Conservation (phyloP, 1,284 basidiomycete genomes). For the Rhodotorula sp. region DNA sequence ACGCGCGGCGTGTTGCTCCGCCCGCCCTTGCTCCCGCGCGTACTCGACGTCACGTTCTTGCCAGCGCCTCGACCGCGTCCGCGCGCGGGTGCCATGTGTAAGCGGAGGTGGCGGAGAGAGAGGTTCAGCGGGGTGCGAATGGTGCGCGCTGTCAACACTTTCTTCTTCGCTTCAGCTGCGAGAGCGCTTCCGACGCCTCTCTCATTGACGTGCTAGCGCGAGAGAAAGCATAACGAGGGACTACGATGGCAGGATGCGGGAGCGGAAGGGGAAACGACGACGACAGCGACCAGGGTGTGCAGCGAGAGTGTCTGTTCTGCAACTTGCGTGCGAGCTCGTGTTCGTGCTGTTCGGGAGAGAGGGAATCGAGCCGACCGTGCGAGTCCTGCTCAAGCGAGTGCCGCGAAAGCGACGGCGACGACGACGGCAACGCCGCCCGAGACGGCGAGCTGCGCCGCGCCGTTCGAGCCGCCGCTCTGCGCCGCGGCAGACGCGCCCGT, state of each 20-base stretch:
- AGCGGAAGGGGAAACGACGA: too few species aligned
- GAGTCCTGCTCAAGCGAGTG: background rate
- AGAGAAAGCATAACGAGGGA: too few species aligned
- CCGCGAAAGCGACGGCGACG: background rate
- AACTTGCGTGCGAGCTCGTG: too few species aligned
- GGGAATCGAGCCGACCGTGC: too few species aligned
- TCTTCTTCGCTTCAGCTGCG: too few species aligned
- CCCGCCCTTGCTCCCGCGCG: constrained; percentile 15
- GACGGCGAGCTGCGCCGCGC: constrained; percentile 1
- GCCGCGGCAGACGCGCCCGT: constrained; percentile 38
- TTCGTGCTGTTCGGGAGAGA: too few species aligned
- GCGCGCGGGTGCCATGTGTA: constrained; percentile 12
- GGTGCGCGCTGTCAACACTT: too few species aligned
- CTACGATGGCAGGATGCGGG: too few species aligned
- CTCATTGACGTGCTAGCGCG: too few species aligned
- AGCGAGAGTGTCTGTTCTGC: too few species aligned
- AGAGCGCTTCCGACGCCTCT: too few species aligned
- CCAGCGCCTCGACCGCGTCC: constrained; percentile 8
- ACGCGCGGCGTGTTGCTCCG: background rate
- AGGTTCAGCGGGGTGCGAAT: background rate
- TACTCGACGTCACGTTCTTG: background rate
- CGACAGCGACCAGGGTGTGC: too few species aligned
- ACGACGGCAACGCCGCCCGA: constrained; percentile 7
- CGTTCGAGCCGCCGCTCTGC: background rate
- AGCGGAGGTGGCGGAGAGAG: background rate